Base-by-base conservation (phyloP, 768 basidiomycete genomes). In the Suillus sp. region DNA sequence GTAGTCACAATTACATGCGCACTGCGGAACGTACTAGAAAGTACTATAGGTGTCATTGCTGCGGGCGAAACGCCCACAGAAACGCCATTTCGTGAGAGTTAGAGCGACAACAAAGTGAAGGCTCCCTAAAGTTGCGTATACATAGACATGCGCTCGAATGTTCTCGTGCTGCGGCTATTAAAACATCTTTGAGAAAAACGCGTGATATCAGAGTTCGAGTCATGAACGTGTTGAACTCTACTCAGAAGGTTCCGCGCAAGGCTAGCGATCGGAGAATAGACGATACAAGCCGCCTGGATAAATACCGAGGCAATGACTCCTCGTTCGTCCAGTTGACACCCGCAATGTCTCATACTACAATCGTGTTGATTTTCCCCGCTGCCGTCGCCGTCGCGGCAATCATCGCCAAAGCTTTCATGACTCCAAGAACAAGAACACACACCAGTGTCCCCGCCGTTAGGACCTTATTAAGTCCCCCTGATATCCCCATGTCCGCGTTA, bases 381-480 rank as follows among this genome's bases (percentile, higher is more conserved):
- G 56, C 37, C 22, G 37, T 38, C 16, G 25, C 16, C 10, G 20
- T 66, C 16, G 7, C n/a, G 8, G 14, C 57, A 0, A 1, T 30
- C 20, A 11, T 2, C 57, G 3, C 22, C 18, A 67, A 59, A 51
- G 13, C 42, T 27, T 0, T 65, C 3, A 20, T 63, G 0, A 3
- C 50, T 10, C 66, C 65, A 8, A 66, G 54, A 0, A 40, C 42
- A 4, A 68, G 66, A 50, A 66, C 57, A 0, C 56, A 75, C 45
- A 66, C 40, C 25, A 51, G 25, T 27, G 62, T 64, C 0, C 14
- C 25, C 0, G 40, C 69, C 0, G 63, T 74, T 2, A 65, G 61
- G 0, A 6, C 0, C 0, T 61, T 77, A 0, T 34, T 77, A 0
- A 69, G 63, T 9, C 74, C 74, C 2, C 60, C 65, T 0, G 4